phyloP scores from a whole-genome alignment of 371 early-diverging fungal genomes.

The Mucor plumbeus region DNA sequence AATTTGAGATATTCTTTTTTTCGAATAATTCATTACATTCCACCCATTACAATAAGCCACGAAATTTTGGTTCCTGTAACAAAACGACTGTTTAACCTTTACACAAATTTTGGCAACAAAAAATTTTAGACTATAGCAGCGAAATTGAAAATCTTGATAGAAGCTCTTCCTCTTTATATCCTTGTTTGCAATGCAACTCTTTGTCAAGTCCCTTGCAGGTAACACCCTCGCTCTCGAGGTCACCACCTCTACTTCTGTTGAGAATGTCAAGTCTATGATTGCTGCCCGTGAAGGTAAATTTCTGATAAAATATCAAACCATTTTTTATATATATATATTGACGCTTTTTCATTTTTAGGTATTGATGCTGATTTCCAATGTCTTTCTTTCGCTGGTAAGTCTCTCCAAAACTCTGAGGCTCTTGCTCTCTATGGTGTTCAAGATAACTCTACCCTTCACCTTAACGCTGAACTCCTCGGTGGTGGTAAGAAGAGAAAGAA shows the following conservation, averaged over 20 bases:
- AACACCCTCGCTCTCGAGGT: conserved; percentile 88
- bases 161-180: conserved; percentile 31
- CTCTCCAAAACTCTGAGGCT: conserved; percentile 76
- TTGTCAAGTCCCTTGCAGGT: conserved; percentile 85
- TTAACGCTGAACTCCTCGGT: conserved; percentile 70
- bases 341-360: conserved; percentile 44
- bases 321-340: too few species aligned
- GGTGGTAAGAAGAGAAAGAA: conserved; percentile 98
- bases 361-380: conserved; percentile 93
- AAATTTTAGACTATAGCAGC: not conserved
- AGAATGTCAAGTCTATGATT: conserved; percentile 85
- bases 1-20: not conserved
- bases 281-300: conserved; percentile 77
- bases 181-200: conserved; percentile 74
- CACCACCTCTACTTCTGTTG: conserved; percentile 74
- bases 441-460: conserved; percentile 86
- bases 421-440: conserved; percentile 80
- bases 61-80: not conserved
- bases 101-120: not conserved
- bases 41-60: conserved; percentile 13
- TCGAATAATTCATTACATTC: not conserved
- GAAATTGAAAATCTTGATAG: too few species aligned
- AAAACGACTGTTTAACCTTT: conserved; percentile 21
- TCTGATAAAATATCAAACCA: too few species aligned
- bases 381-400: conserved; percentile 92